Conservation (phyloP, 495 filamentous ascomycete species). For the Penicilliopsis zonata region DNA sequence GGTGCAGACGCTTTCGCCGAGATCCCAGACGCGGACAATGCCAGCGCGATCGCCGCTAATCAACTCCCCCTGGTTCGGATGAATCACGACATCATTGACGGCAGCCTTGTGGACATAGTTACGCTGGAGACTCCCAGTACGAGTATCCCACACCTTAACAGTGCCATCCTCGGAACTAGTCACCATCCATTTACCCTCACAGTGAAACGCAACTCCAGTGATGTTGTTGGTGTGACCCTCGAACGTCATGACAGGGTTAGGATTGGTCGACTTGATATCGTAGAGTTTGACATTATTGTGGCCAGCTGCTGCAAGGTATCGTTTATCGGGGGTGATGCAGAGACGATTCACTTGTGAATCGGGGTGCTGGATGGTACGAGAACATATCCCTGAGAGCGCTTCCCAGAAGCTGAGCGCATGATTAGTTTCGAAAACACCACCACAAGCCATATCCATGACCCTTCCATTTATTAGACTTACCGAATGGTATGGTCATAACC, state of each 20-base stretch:
- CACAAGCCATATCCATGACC: too few species aligned
- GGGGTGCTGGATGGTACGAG: constrained; percentile 91
- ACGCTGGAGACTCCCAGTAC: constrained; percentile 74
- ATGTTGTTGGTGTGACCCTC: constrained; percentile 93
- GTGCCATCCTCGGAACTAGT: constrained; percentile 94
- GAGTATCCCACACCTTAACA: constrained; percentile 98
- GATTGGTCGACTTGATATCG: constrained; percentile 93
- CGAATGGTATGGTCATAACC: constrained; percentile 99
- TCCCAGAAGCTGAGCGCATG: constrained; percentile 88
- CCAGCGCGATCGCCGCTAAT: constrained; percentile 90
- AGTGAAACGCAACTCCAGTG: constrained; percentile 94
- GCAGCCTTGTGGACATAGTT: constrained; percentile 81
- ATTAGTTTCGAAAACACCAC: too few species aligned
- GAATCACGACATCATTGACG: constrained; percentile 90
- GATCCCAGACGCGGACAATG: constrained; percentile 90
- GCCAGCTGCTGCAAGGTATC: constrained; percentile 87
- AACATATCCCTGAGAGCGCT: constrained; percentile 93
- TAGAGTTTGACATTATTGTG: constrained; percentile 94
- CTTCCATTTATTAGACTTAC: too few species aligned
- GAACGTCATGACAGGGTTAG: constrained; percentile 81
- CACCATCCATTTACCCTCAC: constrained; percentile 99
- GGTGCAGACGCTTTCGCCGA: constrained; percentile 92
- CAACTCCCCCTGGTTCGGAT: constrained; percentile 95
- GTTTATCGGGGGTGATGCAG: constrained; percentile 96
- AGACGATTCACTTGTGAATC: constrained; percentile 98